These are phyloP conservation scores for Camelina laxa DNA, from an alignment of 345 rosid species.

Conservation along the genomic window DNA sequence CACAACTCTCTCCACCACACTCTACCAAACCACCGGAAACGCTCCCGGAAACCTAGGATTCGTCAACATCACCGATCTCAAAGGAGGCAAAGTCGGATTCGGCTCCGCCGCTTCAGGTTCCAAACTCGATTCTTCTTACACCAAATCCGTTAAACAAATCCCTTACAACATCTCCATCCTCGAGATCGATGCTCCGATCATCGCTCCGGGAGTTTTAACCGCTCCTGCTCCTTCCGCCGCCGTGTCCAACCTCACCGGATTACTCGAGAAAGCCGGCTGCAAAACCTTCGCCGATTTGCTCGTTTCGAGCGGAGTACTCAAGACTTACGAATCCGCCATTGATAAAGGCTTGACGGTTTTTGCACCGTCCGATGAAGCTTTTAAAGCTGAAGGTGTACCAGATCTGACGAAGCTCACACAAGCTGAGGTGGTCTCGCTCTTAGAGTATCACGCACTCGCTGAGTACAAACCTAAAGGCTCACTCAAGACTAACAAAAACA, in stretches of 20 bases:
- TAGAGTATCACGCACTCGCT: constrained; percentile 76
- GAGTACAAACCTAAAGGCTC: constrained; percentile 71
- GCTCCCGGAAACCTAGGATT: constrained; percentile 84
- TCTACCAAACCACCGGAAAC: constrained; percentile 91
- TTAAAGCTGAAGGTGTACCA: constrained; percentile 71
- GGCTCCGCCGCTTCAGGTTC: constrained; percentile 84
- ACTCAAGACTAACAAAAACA: constrained; percentile 61
- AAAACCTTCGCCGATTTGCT: constrained; percentile 76
- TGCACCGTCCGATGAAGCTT: constrained; percentile 91
- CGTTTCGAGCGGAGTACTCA: constrained; percentile 69
- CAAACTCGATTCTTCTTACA: constrained; percentile 74
- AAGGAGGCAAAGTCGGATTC: constrained; percentile 85
- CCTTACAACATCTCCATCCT: constrained; percentile 85
- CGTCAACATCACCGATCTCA: constrained; percentile 84
- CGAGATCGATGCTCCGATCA: constrained; percentile 65
- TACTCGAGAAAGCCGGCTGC: constrained; percentile 88
- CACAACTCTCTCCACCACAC: constrained; percentile 75
- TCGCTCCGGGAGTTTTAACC: constrained; percentile 63
- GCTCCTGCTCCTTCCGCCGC: constrained; percentile 74
- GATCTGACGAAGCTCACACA: constrained; percentile 74
- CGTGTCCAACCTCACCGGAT: constrained; percentile 63
- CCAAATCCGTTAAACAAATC: constrained; percentile 74
- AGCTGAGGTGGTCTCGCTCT: constrained; percentile 71
- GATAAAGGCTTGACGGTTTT: constrained; percentile 81
- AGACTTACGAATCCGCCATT: constrained; percentile 63